Conservation (phyloP, 441 rosid species). For the Pelargonium myrrhifolium region DNA sequence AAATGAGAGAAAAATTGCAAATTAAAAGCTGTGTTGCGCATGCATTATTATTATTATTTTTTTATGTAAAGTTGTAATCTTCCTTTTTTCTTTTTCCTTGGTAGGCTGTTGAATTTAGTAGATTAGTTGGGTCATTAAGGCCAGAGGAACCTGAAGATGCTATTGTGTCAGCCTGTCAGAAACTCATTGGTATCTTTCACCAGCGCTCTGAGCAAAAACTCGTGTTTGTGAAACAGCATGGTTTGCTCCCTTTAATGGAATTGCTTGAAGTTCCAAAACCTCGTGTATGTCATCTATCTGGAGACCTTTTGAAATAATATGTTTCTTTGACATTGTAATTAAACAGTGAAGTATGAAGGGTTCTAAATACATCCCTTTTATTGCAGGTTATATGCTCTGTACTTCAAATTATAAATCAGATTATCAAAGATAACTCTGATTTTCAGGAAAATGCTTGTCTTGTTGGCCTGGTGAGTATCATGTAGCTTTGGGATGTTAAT, state of each 20-base stretch:
- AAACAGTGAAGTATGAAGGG: conserved; percentile 18
- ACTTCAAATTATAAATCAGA: conserved; percentile 84
- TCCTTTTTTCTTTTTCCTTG: conserved; percentile 18
- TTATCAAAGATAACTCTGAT: conserved; percentile 67
- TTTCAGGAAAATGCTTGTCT: conserved; percentile 98
- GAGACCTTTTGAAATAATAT: conserved; percentile 14
- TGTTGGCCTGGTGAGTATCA: conserved; percentile 70
- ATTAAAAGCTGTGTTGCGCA: neutral
- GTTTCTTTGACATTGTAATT: conserved; percentile 9
- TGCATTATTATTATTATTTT: neutral
- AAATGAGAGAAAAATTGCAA: neutral
- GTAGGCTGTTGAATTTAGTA: conserved; percentile 83
- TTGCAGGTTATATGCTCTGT: conserved; percentile 75
- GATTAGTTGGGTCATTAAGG: conserved; percentile 69
- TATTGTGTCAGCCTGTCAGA: conserved; percentile 72
- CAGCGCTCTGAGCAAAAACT: conserved; percentile 87
- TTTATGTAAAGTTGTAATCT: conserved; percentile 15
- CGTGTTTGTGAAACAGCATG: conserved; percentile 80
- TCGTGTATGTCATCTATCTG: conserved; percentile 43
- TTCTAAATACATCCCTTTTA: conserved; percentile 11
- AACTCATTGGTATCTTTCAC: conserved; percentile 63
- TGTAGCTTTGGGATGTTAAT: conserved; percentile 7
- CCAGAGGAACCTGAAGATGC: conserved; percentile 80
- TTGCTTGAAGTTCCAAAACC: conserved; percentile 79
- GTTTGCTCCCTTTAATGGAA: conserved; percentile 81